Evolutionary conservation across 1,139 yeast genomes (phyloP).

Genomic region (Candida sp.): DNA sequence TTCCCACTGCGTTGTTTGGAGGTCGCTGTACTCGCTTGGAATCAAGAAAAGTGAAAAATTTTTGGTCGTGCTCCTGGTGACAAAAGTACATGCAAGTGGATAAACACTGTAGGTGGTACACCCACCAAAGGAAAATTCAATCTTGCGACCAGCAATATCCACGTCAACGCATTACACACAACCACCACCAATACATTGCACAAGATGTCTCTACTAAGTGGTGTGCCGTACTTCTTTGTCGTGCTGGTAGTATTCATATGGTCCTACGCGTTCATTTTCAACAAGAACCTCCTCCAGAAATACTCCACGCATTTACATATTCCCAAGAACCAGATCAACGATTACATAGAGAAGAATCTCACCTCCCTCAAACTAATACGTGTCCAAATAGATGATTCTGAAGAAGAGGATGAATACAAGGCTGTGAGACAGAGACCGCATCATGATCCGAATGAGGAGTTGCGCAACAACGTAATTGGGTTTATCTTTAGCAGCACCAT

Average conservation of each 20-base stretch:
- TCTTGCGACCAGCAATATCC: background rate
- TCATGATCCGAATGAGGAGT: background rate
- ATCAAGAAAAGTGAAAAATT: constrained; percentile 1
- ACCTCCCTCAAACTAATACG: constrained; percentile 20
- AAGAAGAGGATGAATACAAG: constrained; percentile 16
- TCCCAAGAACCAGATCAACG: constrained; percentile 27
- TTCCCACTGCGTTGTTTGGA: background rate
- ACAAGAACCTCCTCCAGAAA: constrained; percentile 27
- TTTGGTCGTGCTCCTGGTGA: background rate
- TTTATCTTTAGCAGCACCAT: constrained; percentile 32
- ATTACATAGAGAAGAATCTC: constrained; percentile 17
- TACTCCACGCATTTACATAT: constrained; percentile 22
- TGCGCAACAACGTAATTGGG: constrained; percentile 22
- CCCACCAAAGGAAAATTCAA: background rate
- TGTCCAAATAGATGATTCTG: constrained; percentile 21
- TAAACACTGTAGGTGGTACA: no score
- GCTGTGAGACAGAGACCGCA: constrained; percentile 6
- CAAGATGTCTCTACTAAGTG: constrained; percentile 9
- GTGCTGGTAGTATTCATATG: constrained; percentile 17
- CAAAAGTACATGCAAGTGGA: background rate
- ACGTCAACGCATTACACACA: background rate
- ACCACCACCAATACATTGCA: background rate
- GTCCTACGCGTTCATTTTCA: constrained; percentile 27
- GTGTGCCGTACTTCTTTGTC: constrained; percentile 8
- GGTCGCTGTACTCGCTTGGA: background rate